Conservation (phyloP, 495 filamentous ascomycete species). For the Aspergillus incahuasiensis region DNA sequence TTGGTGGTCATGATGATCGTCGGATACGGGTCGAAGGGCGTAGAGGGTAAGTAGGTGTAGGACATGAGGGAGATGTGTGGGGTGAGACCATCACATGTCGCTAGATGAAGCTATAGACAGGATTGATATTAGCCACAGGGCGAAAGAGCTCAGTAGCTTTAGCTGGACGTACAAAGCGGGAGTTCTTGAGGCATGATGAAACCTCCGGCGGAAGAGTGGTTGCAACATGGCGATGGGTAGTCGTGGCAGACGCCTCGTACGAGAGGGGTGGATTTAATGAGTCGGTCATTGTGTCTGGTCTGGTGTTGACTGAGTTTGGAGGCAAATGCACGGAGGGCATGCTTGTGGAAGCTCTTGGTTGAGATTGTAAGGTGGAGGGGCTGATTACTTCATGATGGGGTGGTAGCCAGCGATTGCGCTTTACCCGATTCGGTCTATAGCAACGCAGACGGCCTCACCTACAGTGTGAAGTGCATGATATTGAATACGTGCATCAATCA, state of each 20-base stretch:
- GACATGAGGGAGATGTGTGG: slow-evolving; percentile 98
- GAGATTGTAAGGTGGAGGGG: background rate
- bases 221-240: slow-evolving; percentile 64
- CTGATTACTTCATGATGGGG: slow-evolving; percentile 10
- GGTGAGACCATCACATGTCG: slow-evolving; percentile 74
- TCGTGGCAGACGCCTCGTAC: slow-evolving; percentile 68
- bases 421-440: background rate
- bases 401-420: background rate
- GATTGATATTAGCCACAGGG: background rate
- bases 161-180: slow-evolving; percentile 69
- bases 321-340: slow-evolving; percentile 1
- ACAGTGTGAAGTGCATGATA: background rate
- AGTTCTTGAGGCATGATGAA: slow-evolving; percentile 85
- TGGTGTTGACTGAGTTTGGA: background rate
- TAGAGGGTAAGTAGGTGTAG: slow-evolving; percentile 91
- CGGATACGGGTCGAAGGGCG: slow-evolving; percentile 66
- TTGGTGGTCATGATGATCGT: slow-evolving; percentile 94
- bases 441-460: background rate
- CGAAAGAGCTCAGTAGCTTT: background rate
- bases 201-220: slow-evolving; percentile 75
- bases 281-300: slow-evolving; percentile 39
- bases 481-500: background rate
- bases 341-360: background rate
- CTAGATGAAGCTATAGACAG: slow-evolving; percentile 74
- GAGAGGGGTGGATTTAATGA: slow-evolving; percentile 56